A percentile compares a stretch with the other conserved stretches of the same genome.
Evolutionary conservation across 78 protist genomes (phyloP).

Genomic region (Abeoforma whisleri): DNA sequence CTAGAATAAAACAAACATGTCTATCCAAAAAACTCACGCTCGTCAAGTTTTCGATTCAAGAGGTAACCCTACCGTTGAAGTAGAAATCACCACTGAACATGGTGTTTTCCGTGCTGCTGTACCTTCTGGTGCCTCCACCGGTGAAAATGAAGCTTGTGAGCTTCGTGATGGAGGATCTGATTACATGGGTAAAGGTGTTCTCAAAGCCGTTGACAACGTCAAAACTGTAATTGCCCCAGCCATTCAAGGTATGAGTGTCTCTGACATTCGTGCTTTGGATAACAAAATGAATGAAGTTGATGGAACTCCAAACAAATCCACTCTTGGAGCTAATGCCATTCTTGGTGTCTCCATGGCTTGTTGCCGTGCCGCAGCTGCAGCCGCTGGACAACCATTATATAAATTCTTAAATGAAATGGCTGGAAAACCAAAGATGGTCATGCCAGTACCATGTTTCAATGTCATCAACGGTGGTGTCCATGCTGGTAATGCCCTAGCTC

Average conservation of each 20-base stretch:
- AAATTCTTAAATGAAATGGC: constrained; percentile 73
- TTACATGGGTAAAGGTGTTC: constrained; percentile 90
- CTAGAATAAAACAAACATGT: constrained; percentile 40
- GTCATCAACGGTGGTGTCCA: constrained; percentile 98
- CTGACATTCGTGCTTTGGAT: constrained; percentile 80
- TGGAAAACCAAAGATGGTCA: constrained; percentile 56
- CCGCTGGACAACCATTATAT: constrained; percentile 80
- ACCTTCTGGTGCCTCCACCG: constrained; percentile 99
- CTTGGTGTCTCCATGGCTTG: constrained; percentile 92
- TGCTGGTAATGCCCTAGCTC: constrained; percentile 92
- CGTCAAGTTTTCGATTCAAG: constrained; percentile 90
- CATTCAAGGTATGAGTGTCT: constrained; percentile 64
- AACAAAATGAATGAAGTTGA: constrained; percentile 73
- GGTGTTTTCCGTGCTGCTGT: constrained; percentile 85
- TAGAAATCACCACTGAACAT: constrained; percentile 59
- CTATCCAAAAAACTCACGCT: constrained; percentile 53
- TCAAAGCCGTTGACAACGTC: constrained; percentile 83
- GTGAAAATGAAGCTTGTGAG: constrained; percentile 95
- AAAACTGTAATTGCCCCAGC: constrained; percentile 75
- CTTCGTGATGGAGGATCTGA: constrained; percentile 74
- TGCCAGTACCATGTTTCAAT: constrained; percentile 95
- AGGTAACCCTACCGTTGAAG: constrained; percentile 95
- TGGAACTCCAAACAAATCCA: constrained; percentile 85
- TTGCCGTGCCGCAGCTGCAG: constrained; percentile 90
- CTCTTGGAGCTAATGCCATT: constrained; percentile 98